Evolutionary conservation across 2,329 filamentous ascomycete species (phyloP).

Genomic region (Cercospora sojina): DNA sequence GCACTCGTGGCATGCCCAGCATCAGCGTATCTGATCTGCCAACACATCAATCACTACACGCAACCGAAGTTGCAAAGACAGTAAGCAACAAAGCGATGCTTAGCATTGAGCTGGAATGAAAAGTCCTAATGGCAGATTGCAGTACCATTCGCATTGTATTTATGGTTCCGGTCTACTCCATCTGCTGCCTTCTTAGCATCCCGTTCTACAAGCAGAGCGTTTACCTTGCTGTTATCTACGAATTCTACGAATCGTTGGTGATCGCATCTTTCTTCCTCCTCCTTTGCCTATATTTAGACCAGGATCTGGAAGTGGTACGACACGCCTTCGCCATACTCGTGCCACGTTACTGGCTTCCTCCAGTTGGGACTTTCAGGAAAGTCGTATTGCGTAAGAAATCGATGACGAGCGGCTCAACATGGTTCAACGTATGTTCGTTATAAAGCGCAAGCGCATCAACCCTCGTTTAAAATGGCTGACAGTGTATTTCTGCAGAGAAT

Average conservation of each 20-base stretch:
- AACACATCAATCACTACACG: neutral
- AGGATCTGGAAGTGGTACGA: neutral
- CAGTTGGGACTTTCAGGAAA: neutral
- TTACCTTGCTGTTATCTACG: neutral
- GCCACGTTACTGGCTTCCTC: neutral
- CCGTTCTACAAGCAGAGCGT: neutral
- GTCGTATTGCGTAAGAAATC: neutral
- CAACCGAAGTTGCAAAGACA: neutral
- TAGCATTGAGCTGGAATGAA: neutral
- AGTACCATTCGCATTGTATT: neutral
- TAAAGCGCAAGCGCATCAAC: neutral
- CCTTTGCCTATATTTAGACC: neutral
- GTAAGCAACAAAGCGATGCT: neutral
- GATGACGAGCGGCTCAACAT: neutral
- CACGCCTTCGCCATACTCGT: neutral
- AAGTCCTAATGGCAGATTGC: neutral
- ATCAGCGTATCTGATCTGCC: neutral
- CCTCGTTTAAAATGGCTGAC: neutral
- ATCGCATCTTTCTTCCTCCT: neutral
- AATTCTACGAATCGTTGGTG: neutral
- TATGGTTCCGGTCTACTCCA: neutral
- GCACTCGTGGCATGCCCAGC: neutral
- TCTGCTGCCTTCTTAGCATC: neutral
- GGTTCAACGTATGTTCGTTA: neutral
- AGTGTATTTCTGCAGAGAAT: neutral